Base-by-base conservation (phyloP, 2,329 filamentous ascomycete genomes). In the Aureobasidium pullulans region DNA sequence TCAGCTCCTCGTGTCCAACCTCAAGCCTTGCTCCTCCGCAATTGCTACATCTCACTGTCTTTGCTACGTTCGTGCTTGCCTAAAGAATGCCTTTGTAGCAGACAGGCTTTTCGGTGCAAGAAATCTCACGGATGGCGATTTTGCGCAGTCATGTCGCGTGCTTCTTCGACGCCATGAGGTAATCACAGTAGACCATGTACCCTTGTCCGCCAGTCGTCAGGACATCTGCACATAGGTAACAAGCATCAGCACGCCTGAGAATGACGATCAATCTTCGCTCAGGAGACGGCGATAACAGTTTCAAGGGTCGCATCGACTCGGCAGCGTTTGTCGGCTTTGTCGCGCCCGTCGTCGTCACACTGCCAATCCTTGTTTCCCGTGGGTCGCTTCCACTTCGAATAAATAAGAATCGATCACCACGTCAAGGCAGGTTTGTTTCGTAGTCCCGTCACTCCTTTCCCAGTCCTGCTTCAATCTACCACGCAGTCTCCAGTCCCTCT, bases 291-390 rank as follows among this genome's bases (percentile, higher is more conserved):
- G 6, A 19, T 8, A 23, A 11, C 19, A 31, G 48, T 39, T 39
- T 39, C 48, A 50, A 53, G 37, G 49, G 28, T n/a, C 49, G 39
- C n/a, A 23, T 23, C 23, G 23, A 23, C 39, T 42, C 39, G 49
- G 49, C 49, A 53, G 49, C 36, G 31, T 28, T 31, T 13, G 37
- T 53, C 49, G 49, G 49, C 49, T 53, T 36, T 31, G 34, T 39
- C 48, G 44, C 29, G 46, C 36, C 46, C 48, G 29, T 39, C 6
- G 28, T 54, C 50, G 50, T 54, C 50, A 54, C 48, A 52, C 2
- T 52, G 48, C 50, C 37, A 54, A 43, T 54, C 37, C 50, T 54
- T 54, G 37, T 54, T 54, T 43, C 37, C 37, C 39, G 50, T 43
- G 50, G 50, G 50, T 54, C 36, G 19, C 19, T 44, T 10, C 16